phyloP scores from a whole-genome alignment of 805 yeast species.

The Starmera pachycereana region DNA sequence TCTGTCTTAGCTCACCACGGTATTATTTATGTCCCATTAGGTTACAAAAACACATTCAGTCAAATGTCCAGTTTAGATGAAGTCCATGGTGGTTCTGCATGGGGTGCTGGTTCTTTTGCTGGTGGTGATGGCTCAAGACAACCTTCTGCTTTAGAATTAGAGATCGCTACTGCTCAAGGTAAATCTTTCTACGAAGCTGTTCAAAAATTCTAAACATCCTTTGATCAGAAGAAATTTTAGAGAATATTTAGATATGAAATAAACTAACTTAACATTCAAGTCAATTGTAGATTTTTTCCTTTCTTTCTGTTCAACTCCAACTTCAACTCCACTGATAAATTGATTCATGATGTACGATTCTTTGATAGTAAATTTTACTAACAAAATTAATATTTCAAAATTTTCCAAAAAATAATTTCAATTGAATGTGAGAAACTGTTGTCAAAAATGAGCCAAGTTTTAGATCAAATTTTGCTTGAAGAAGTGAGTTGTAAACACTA shows the following conservation, averaged over 20 bases:
- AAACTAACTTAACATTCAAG: too few relatives aligned
- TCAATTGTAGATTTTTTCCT: too few relatives aligned
- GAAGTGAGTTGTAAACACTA: constrained; percentile 34
- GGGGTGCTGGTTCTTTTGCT: constrained; percentile 75
- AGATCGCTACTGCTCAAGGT: constrained; percentile 57
- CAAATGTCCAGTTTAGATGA: constrained; percentile 44
- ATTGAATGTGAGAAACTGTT: not conserved
- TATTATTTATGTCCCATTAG: constrained; percentile 61
- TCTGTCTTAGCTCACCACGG: constrained; percentile 62
- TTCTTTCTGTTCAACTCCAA: too few relatives aligned
- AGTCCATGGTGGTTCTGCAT: constrained; percentile 67
- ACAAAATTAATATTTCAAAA: too few relatives aligned
- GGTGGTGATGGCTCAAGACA: constrained; percentile 60
- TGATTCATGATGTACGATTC: too few relatives aligned
- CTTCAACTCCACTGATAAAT: too few relatives aligned
- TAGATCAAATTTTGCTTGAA: constrained; percentile 69
- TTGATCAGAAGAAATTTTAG: too few relatives aligned
- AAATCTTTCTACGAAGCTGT: constrained; percentile 39
- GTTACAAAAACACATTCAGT: constrained; percentile 45
- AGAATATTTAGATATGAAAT: too few relatives aligned
- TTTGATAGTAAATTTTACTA: too few relatives aligned
- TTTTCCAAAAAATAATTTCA: too few relatives aligned
- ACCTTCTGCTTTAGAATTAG: constrained; percentile 48
- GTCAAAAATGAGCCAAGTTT: constrained; percentile 11
- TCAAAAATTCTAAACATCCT: constrained; percentile 12